A percentile compares a stretch with the other conserved stretches of the same genome.
phyloP scores from a whole-genome alignment of 2,329 filamentous ascomycete species.

The Phaeophleospora eucalypticola region DNA sequence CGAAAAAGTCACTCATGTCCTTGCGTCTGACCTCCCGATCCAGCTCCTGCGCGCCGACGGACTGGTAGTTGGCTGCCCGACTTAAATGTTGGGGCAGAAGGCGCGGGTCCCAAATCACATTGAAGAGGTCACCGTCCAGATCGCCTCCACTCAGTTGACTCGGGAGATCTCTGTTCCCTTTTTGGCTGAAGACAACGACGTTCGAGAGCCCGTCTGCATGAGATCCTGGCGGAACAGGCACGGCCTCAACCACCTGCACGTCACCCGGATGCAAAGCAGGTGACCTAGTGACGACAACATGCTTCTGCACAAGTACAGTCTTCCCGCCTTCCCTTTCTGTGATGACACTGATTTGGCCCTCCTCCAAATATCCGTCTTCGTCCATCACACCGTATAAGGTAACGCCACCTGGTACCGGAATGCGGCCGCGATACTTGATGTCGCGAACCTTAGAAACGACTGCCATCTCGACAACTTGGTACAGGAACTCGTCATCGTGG shows the following conservation, averaged over 20 bases:
- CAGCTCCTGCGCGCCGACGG: slow-evolving; percentile 55
- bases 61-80: slow-evolving; percentile 70
- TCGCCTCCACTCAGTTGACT: slow-evolving; percentile 78
- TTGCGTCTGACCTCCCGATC: slow-evolving; percentile 53
- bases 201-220: slow-evolving; percentile 62
- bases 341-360: slow-evolving; percentile 65
- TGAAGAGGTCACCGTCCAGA: slow-evolving; percentile 77
- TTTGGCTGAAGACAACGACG: slow-evolving; percentile 72
- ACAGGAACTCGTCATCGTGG: slow-evolving; percentile 63
- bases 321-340: slow-evolving; percentile 40
- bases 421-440: slow-evolving; percentile 74
- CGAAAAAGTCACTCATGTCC: slow-evolving; percentile 77
- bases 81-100: slow-evolving; percentile 47
- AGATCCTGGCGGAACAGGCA: slow-evolving; percentile 55
- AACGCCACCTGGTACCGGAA: slow-evolving; percentile 65
- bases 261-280: slow-evolving; percentile 81
- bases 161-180: slow-evolving; percentile 68
- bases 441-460: slow-evolving; percentile 67
- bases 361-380: slow-evolving; percentile 64
- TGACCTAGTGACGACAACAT: slow-evolving; percentile 67
- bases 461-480: slow-evolving; percentile 64
- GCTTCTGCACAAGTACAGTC: slow-evolving; percentile 34
- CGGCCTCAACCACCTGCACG: slow-evolving; percentile 62
- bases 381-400: slow-evolving; percentile 82
- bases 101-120: slow-evolving; percentile 66